phyloP scores from a whole-genome alignment of 805 yeast species.

The Candida maesae region DNA sequence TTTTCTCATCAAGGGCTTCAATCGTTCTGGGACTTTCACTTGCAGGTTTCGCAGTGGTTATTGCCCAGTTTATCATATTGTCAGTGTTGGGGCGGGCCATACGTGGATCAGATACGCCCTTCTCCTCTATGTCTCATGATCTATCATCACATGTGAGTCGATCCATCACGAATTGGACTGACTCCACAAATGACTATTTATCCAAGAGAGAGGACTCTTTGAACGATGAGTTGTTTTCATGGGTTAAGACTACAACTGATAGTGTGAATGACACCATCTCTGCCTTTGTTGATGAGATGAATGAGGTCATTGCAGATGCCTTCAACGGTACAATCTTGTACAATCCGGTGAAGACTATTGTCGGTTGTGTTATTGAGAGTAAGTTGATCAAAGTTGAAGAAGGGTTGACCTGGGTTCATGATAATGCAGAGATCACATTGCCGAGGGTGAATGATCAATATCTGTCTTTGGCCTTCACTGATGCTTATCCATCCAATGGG shows the following conservation, averaged over 20 bases:
- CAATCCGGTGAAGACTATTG: conserved; percentile 58
- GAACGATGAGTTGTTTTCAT: conserved; percentile 64
- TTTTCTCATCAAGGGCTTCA: conserved; percentile 50
- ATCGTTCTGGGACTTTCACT: conserved; percentile 50
- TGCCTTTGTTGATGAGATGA: conserved; percentile 54
- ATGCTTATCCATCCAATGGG: conserved; percentile 3
- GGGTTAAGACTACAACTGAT: conserved; percentile 54
- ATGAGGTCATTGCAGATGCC: conserved; percentile 49
- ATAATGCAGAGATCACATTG: conserved; percentile 53
- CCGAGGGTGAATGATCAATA: conserved; percentile 46
- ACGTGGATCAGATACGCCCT: conserved; percentile 11
- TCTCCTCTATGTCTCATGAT: conserved; percentile 11
- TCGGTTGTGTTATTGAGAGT: conserved; percentile 75
- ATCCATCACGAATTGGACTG: conserved; percentile 46
- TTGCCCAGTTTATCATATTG: conserved; percentile 52
- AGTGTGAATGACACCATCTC: conserved; percentile 59
- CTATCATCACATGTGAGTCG: conserved; percentile 25
- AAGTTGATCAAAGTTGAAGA: conserved; percentile 62
- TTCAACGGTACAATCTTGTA: conserved; percentile 70
- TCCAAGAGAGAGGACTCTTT: conserved; percentile 43
- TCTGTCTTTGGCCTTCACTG: conserved; percentile 21
- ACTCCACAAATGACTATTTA: conserved; percentile 53
- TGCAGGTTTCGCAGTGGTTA: conserved; percentile 50
- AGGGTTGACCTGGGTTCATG: conserved; percentile 77
- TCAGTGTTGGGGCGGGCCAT: conserved; percentile 22